A percentile compares a stretch with the other conserved stretches of the same genome.
Evolutionary conservation across 2,329 filamentous ascomycete species (phyloP).

Genomic region (Beauveria sp.): DNA sequence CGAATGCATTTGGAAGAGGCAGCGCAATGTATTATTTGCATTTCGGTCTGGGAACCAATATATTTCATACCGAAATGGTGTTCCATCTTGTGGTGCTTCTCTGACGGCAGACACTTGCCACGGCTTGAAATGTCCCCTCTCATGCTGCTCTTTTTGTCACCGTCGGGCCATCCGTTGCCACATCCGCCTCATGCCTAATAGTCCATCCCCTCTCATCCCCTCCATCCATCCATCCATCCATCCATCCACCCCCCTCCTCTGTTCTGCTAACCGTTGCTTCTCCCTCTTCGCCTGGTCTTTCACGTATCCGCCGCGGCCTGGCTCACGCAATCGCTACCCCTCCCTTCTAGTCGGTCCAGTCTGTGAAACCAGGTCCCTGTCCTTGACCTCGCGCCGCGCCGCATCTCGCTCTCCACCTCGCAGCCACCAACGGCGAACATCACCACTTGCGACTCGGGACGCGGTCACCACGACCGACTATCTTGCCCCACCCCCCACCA

Average conservation of each 20-base stretch:
- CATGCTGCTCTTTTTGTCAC: not conserved
- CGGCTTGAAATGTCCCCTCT: not conserved
- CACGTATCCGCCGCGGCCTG: not conserved
- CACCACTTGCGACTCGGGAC: slow-evolving; percentile 3
- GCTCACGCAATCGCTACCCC: not conserved
- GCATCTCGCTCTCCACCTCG: not conserved
- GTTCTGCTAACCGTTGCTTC: not conserved
- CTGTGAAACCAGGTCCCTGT: not conserved
- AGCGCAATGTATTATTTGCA: not conserved
- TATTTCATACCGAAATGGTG: not conserved
- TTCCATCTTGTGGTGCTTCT: not conserved
- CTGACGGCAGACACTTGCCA: not conserved
- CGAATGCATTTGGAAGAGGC: not conserved
- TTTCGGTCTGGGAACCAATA: not conserved
- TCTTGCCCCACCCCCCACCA: slow-evolving; percentile 9
- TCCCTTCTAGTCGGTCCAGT: not conserved
- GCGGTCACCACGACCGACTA: slow-evolving; percentile 1
- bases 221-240: slow-evolving; percentile 6
- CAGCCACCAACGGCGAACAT: slow-evolving; percentile 1
- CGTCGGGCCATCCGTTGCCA: slow-evolving; percentile 4
- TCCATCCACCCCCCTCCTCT: slow-evolving; percentile 8
- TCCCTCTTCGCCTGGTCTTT: not conserved
- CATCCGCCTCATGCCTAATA: slow-evolving; percentile 5
- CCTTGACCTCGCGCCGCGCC: not conserved
- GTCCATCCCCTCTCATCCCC: slow-evolving; percentile 8